These are phyloP conservation scores for Arthrobotrys pseudoclavata DNA, from an alignment of 2,329 filamentous ascomycete species.

Conservation along the genomic window DNA sequence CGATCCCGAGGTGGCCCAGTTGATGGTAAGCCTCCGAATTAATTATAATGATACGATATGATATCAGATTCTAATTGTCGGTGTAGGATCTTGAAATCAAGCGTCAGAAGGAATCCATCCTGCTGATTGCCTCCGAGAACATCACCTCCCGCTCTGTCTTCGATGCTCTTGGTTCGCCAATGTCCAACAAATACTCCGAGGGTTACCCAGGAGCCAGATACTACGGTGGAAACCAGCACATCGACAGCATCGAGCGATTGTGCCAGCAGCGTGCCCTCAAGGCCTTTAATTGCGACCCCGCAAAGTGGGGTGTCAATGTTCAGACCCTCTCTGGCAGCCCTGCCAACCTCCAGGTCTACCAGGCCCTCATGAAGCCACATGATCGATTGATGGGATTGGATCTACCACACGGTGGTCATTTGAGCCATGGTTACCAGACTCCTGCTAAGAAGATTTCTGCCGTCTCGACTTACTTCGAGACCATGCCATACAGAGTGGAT, in stretches of 20 bases:
- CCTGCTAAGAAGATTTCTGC: constrained; percentile 97
- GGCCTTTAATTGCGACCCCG: constrained; percentile 86
- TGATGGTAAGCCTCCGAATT: constrained; percentile 79
- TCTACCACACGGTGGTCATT: constrained; percentile 91
- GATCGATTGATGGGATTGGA: constrained; percentile 97
- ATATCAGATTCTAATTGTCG: constrained; percentile 39
- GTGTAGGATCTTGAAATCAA: constrained; percentile 87
- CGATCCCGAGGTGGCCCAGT: constrained; percentile 93
- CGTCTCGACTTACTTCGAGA: constrained; percentile 99
- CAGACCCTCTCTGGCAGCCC: constrained; percentile 93
- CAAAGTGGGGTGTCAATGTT: constrained; percentile 98
- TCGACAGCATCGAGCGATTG: constrained; percentile 93
- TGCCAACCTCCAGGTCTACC: constrained; percentile 98
- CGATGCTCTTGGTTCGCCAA: constrained; percentile 92
- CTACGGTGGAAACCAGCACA: constrained; percentile 99
- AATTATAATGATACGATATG: background rate
- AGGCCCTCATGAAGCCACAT: constrained; percentile 95
- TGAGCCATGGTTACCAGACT: constrained; percentile 98
- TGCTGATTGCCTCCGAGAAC: constrained; percentile 99
- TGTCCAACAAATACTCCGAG: constrained; percentile 99
- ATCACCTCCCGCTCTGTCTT: constrained; percentile 98
- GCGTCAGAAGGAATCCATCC: constrained; percentile 97
- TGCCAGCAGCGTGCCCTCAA: constrained; percentile 94
- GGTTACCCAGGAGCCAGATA: constrained; percentile 98
- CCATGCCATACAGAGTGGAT: constrained; percentile 93